These are phyloP conservation scores for Penicillium sclerotigenum DNA, from an alignment of 2,329 filamentous ascomycete genomes.

Conservation along the genomic window DNA sequence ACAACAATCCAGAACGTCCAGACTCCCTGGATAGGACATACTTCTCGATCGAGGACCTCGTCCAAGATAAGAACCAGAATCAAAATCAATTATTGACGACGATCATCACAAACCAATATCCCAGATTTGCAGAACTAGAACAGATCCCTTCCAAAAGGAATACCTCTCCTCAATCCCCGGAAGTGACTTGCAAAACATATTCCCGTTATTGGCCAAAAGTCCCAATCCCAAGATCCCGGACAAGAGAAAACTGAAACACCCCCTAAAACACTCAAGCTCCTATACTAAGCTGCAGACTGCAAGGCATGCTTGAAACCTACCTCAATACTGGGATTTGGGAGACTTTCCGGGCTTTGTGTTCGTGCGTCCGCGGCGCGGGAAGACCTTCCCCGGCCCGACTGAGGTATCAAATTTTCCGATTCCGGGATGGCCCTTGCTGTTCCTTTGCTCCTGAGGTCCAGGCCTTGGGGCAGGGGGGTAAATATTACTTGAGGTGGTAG, in stretches of 20 bases:
- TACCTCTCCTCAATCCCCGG: not conserved
- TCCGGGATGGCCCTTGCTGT: slow-evolving; percentile 3
- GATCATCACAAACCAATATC: not conserved
- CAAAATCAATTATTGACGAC: not conserved
- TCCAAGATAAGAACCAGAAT: not conserved
- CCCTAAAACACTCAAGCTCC: slow-evolving; percentile 3
- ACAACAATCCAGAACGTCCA: not conserved
- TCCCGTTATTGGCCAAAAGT: slow-evolving; percentile 8
- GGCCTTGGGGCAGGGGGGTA: not conserved
- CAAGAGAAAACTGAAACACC: slow-evolving; percentile 14
- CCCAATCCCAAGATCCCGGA: slow-evolving; percentile 4
- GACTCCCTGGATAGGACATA: not conserved
- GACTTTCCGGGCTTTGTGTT: slow-evolving; percentile 7
- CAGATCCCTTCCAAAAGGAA: not conserved
- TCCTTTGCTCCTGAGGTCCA: not conserved
- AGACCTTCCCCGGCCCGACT: slow-evolving; percentile 3
- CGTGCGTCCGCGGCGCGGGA: slow-evolving; percentile 17
- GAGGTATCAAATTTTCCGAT: slow-evolving; percentile 16
- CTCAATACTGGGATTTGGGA: slow-evolving; percentile 16
- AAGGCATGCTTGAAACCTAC: slow-evolving; percentile 28
- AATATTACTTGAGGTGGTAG: not conserved
- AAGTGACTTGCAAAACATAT: not conserved
- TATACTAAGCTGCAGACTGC: slow-evolving; percentile 16
- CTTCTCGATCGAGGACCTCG: not conserved
- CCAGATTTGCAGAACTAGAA: not conserved